A percentile compares a stretch with the other conserved stretches of the same genome.
Conservation (phyloP, 2,329 filamentous ascomycete species). For the Fusarium fujikuroi region DNA sequence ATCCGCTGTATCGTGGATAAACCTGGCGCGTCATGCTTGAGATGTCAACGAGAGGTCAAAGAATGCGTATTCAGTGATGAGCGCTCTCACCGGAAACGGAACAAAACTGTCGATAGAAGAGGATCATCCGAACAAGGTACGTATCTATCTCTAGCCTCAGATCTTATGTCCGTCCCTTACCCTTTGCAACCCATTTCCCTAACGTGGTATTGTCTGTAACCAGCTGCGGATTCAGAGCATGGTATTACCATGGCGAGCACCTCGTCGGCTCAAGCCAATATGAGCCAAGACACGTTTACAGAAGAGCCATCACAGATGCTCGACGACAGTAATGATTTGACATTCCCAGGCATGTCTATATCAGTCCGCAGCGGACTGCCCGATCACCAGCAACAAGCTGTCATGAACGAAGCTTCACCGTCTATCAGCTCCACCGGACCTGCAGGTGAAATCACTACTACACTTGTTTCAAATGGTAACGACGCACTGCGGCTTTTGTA, state of each 20-base stretch:
- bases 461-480: conserved; percentile 63
- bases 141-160: not conserved
- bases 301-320: not conserved
- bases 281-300: not conserved
- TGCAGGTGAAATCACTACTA: conserved; percentile 42
- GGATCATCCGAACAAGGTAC: not conserved
- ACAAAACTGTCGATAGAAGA: not conserved
- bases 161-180: not conserved
- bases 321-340: not conserved
- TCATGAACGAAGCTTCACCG: not conserved
- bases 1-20: conserved; percentile 22
- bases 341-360: not conserved
- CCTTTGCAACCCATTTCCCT: not conserved
- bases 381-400: not conserved
- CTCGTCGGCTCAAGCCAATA: not conserved
- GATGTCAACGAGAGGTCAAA: conserved; percentile 22
- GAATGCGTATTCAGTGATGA: conserved; percentile 23
- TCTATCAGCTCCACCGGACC: not conserved
- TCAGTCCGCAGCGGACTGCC: not conserved
- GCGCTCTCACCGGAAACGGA: not conserved
- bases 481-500: conserved; percentile 64
- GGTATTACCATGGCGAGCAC: not conserved
- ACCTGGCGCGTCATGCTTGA: conserved; percentile 15
- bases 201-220: not conserved
- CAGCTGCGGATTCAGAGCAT: not conserved